Percentiles rank a stretch among this genome's conserved stretches.
Conservation (phyloP, 768 basidiomycete genomes). For the Boletus tylopilopsis region DNA sequence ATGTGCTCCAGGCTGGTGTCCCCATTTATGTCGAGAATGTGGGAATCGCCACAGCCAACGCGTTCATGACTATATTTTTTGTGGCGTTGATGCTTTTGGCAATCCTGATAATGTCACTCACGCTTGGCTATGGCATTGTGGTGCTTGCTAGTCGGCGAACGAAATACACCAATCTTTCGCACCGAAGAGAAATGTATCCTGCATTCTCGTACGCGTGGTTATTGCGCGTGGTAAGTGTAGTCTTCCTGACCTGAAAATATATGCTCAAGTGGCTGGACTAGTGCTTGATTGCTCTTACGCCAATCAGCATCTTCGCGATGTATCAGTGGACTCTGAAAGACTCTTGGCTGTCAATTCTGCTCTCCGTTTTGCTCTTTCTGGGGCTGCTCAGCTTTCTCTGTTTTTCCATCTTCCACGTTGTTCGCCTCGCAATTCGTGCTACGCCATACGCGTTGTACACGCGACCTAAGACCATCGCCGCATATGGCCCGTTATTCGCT, state of each 20-base stretch:
- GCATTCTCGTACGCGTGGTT: slow-evolving; percentile 56
- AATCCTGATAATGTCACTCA: slow-evolving; percentile 50
- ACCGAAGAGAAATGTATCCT: slow-evolving; percentile 35
- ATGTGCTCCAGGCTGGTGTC: slow-evolving; percentile 74
- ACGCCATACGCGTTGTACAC: slow-evolving; percentile 39
- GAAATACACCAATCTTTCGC: slow-evolving; percentile 15
- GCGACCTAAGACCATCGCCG: slow-evolving; percentile 34
- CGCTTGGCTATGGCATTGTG: slow-evolving; percentile 46
- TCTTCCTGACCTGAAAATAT: background rate
- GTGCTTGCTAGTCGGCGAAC: slow-evolving; percentile 24
- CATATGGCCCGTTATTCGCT: slow-evolving; percentile 59
- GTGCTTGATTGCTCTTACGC: slow-evolving; percentile 63
- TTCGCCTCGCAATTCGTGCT: slow-evolving; percentile 43
- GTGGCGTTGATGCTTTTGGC: slow-evolving; percentile 64
- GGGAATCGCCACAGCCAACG: slow-evolving; percentile 80
- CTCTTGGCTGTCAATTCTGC: slow-evolving; percentile 79
- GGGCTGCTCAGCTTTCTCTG: slow-evolving; percentile 46
- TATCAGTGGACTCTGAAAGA: slow-evolving; percentile 92
- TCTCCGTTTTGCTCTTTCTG: slow-evolving; percentile 70
- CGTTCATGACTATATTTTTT: slow-evolving; percentile 88
- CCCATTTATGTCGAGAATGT: slow-evolving; percentile 78
- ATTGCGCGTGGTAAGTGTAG: slow-evolving; percentile 59
- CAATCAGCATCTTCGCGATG: slow-evolving; percentile 73
- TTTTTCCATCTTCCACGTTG: slow-evolving; percentile 45
- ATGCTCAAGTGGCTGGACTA: slow-evolving; percentile 21